Conservation (phyloP, 2,329 filamentous ascomycete genomes). For the Aspergillus sojae region DNA sequence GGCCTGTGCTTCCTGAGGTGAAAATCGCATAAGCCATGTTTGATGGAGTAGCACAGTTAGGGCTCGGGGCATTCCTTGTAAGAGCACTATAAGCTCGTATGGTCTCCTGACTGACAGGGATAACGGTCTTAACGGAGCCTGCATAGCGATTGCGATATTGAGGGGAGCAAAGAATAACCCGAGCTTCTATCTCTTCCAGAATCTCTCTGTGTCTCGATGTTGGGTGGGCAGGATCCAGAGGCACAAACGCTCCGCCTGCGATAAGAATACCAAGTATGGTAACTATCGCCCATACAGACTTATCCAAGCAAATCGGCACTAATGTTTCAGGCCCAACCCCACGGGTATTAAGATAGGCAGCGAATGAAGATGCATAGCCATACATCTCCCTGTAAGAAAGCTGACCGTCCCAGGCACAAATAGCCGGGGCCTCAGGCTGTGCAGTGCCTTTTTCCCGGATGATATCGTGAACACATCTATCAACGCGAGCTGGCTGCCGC, state of each 20-base stretch:
- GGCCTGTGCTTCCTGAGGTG: slow-evolving; percentile 42
- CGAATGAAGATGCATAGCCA: slow-evolving; percentile 32
- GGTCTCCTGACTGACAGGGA: slow-evolving; percentile 36
- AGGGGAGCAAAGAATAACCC: slow-evolving; percentile 37
- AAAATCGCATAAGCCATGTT: slow-evolving; percentile 40
- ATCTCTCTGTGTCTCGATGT: slow-evolving; percentile 38
- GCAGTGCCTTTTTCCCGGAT: slow-evolving; percentile 28
- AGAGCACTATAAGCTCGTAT: slow-evolving; percentile 31
- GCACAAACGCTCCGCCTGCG: slow-evolving; percentile 38
- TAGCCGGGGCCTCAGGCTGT: slow-evolving; percentile 34
- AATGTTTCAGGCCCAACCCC: slow-evolving; percentile 36
- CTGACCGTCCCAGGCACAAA: slow-evolving; percentile 40
- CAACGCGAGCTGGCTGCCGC: slow-evolving; percentile 24
- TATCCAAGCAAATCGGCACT: slow-evolving; percentile 39
- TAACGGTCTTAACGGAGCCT: slow-evolving; percentile 31
- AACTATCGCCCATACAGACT: slow-evolving; percentile 38
- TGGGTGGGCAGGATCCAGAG: slow-evolving; percentile 39
- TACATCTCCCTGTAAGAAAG: slow-evolving; percentile 37
- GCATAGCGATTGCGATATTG: slow-evolving; percentile 33
- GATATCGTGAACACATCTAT: slow-evolving; percentile 37
- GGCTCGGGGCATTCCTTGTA: slow-evolving; percentile 9
- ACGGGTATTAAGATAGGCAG: slow-evolving; percentile 32
- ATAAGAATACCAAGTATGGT: slow-evolving; percentile 37
- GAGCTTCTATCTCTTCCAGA: slow-evolving; percentile 32
- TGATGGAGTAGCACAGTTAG: slow-evolving; percentile 20